Evolutionary conservation across 331 rosid species (phyloP).

Genomic region (Prunus yedoensis): DNA sequence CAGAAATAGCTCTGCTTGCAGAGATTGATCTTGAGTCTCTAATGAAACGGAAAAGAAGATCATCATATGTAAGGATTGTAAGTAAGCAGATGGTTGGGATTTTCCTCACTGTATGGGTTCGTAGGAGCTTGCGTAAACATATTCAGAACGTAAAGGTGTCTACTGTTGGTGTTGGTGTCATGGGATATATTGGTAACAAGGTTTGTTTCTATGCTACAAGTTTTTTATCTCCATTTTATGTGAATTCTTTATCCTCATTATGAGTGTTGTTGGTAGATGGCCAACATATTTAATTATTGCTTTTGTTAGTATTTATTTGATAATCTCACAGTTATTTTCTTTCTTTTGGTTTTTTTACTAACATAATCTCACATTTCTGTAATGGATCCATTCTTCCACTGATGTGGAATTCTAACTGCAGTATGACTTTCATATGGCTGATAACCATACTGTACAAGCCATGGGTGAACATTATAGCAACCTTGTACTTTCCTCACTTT

Average conservation of each 20-base stretch:
- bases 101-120: constrained; percentile 83
- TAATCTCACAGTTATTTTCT: not conserved
- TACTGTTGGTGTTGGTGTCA: constrained; percentile 93
- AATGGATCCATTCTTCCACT: not conserved
- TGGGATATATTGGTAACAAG: constrained; percentile 99
- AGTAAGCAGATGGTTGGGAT: constrained; percentile 96
- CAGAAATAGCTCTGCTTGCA: constrained; percentile 49
- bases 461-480: not conserved
- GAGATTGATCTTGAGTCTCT: constrained; percentile 78
- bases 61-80: constrained; percentile 72
- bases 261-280: not conserved
- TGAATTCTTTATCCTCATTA: not conserved
- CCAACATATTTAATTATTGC: not conserved
- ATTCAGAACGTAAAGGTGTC: constrained; percentile 81
- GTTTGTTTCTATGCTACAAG: constrained; percentile 32
- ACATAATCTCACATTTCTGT: not conserved
- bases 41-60: constrained; percentile 70
- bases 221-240: not conserved
- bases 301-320: not conserved
- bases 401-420: not conserved
- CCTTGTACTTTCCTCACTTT: not conserved
- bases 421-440: not conserved
- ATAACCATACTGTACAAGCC: not conserved
- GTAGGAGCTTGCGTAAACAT: constrained; percentile 77
- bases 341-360: not conserved